Percentiles rank a stretch among this genome's conserved stretches.
These are phyloP conservation scores for Erigeron philadelphicus DNA, from an alignment of 140 eudicot genomes.

Conservation along the genomic window DNA sequence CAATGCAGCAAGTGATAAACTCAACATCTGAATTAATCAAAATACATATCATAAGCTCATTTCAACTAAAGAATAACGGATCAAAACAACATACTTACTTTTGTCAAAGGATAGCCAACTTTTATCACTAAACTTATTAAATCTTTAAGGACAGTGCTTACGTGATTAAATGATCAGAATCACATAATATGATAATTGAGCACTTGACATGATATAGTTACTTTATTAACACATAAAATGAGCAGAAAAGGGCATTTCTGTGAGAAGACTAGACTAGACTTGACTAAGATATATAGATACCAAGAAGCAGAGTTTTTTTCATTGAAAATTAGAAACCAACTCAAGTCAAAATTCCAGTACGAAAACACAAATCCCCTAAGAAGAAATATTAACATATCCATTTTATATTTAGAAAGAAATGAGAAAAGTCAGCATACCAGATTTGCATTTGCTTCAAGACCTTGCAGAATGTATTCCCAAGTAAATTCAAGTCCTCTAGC, in stretches of 20 bases:
- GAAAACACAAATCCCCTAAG: background rate
- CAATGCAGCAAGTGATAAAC: constrained; percentile 85
- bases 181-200: background rate
- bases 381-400: background rate
- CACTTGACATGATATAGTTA: no score
- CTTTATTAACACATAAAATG: no score
- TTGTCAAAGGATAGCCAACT: background rate
- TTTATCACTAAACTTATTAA: background rate
- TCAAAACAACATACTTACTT: background rate
- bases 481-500: constrained; percentile 97
- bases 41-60: constrained; percentile 14
- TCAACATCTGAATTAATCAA: constrained; percentile 53
- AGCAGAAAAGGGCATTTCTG: background rate
- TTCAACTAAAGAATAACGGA: background rate
- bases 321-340: background rate
- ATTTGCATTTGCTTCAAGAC: constrained; percentile 97
- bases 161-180: constrained; percentile 3
- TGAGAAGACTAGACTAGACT: background rate
- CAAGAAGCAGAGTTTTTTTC: background rate
- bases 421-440: constrained; percentile 44
- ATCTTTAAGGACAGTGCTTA: background rate
- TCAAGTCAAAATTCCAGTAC: background rate
- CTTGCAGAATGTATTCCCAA: constrained; percentile 91
- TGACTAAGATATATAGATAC: background rate
- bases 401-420: background rate